Conservation (phyloP, 1,139 yeast genomes). For the Pichia sp. region DNA sequence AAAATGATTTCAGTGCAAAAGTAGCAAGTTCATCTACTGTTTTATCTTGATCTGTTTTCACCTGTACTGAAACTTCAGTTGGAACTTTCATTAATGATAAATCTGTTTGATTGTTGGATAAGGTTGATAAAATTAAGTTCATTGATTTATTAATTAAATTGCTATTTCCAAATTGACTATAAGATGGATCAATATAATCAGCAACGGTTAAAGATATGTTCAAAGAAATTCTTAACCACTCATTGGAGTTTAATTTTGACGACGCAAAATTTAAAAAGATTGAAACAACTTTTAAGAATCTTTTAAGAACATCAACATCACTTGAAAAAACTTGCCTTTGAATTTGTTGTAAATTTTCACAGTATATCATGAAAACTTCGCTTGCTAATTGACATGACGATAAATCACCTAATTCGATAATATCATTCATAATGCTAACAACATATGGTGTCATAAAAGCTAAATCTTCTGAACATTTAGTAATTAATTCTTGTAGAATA, state of each 20-base stretch:
- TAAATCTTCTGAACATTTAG: conserved; percentile 73
- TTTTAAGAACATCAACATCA: conserved; percentile 52
- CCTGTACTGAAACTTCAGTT: conserved; percentile 6
- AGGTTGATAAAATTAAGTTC: conserved; percentile 17
- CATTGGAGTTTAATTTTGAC: conserved; percentile 15
- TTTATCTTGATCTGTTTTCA: not conserved
- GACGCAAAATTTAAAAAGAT: conserved; percentile 33
- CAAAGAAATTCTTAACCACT: conserved; percentile 26
- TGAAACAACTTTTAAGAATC: conserved; percentile 40
- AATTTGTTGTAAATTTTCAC: conserved; percentile 58
- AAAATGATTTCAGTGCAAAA: conserved; percentile 31
- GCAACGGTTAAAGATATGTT: conserved; percentile 21
- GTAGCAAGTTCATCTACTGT: conserved; percentile 17
- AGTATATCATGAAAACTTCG: conserved; percentile 51
- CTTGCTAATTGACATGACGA: conserved; percentile 48
- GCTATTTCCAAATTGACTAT: conserved; percentile 14
- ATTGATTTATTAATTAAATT: conserved; percentile 21
- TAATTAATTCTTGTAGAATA: conserved; percentile 62
- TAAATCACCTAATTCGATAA: conserved; percentile 47
- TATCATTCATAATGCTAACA: conserved; percentile 39
- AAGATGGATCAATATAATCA: conserved; percentile 20
- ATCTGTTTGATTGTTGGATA: conserved; percentile 14
- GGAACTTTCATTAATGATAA: conserved; percentile 17
- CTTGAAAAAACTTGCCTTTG: conserved; percentile 52
- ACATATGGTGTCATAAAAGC: conserved; percentile 70